Base-by-base conservation (phyloP, 192 early-diverging fungal genomes). In the Nowakowskiella sp. region DNA sequence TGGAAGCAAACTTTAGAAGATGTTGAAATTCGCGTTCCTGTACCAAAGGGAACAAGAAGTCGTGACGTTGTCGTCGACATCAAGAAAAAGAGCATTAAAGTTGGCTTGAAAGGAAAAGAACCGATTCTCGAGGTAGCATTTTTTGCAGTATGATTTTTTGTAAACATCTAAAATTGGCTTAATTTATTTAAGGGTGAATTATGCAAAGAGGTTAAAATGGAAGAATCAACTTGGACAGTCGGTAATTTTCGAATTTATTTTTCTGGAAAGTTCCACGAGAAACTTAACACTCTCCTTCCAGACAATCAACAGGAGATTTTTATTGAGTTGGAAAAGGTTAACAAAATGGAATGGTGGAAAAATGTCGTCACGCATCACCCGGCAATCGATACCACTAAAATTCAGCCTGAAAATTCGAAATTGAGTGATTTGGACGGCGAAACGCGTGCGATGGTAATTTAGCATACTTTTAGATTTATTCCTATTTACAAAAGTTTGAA, bases 351-450 rank as follows among this genome's bases (percentile, higher is more conserved):
- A 58, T 94, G 91, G 91, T 94, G 91, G 91, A 82, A 86, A 55
- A 77, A 87, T 66, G 91, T 94, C 22, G 71, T 67, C 16, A 83
- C 81, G 22, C 74, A 81, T 32, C 84, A 86, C 51, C 85, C 88
- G 21, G 73, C 71, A n/a, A 87, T 94, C 32, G 86, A 94, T 44
- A 91, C 88, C n/a, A 81, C 85, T 34, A 85, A 85, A 54, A 89
- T 94, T 54, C 68, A 82, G 55, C 91, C 91, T 2, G 91, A 94
- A 61, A 94, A 94, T 64, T 89, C 87, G 0, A 87, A 89, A 44
- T 64, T 94, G 44, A 55, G 66, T 24, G 91, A 94, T 59, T 57
- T 94, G 52, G 91, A 94, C 59, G 88, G 88, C 26, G 91, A 94
- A 49, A 94, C 91, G 1, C 58, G 91, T 13, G 75, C 74, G 28